These are phyloP conservation scores for Amniculicola lignicola DNA, from an alignment of 495 filamentous ascomycete species.

Conservation along the genomic window DNA sequence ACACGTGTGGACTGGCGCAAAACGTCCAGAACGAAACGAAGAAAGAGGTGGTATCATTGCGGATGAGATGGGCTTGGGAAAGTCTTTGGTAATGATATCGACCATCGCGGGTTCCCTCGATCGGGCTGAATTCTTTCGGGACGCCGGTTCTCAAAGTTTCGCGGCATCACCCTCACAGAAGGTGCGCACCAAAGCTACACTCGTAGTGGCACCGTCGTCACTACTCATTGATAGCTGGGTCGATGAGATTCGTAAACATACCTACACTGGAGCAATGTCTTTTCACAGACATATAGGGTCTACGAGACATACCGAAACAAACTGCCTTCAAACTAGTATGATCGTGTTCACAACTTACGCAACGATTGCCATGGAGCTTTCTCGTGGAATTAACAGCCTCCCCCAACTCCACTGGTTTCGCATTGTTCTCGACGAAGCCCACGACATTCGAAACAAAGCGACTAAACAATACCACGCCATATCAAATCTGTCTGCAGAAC, in stretches of 20 bases:
- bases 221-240: constrained; percentile 4
- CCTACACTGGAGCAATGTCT: neutral
- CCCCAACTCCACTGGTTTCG: constrained; percentile 81
- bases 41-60: constrained; percentile 11
- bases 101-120: constrained; percentile 8
- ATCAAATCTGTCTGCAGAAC: constrained; percentile 68
- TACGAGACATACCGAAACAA: neutral
- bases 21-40: neutral
- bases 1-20: constrained; percentile 17
- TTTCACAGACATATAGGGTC: neutral
- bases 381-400: neutral
- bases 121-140: constrained; percentile 1
- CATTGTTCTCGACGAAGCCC: constrained; percentile 83
- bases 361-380: constrained; percentile 7
- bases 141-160: neutral
- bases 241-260: neutral
- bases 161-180: neutral
- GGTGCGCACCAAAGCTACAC: constrained; percentile 8
- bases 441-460: constrained; percentile 81
- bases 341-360: constrained; percentile 16
- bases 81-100: constrained; percentile 5
- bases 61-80: constrained; percentile 20
- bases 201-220: constrained; percentile 10
- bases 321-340: constrained; percentile 3
- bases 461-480: constrained; percentile 80